Conservation (phyloP, 305 asterid genomes). For the Fraxinus velutina region DNA sequence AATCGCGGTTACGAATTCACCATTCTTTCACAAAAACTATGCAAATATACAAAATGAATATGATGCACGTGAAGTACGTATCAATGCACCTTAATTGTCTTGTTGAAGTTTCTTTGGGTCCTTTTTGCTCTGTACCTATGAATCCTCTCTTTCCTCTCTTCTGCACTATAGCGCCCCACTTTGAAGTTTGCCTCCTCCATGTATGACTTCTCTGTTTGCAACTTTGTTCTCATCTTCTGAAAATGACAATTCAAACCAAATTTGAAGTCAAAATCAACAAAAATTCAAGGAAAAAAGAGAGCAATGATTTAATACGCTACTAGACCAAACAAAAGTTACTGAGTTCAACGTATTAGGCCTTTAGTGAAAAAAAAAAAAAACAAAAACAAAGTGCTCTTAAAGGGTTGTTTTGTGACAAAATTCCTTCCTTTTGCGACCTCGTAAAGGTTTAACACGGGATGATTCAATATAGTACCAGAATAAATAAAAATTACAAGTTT, state of each 20-base stretch:
- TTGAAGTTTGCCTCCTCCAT: slow-evolving; percentile 66
- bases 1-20: too few relatives aligned
- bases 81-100: slow-evolving; percentile 64
- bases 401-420: too few relatives aligned
- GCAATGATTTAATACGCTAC: not conserved
- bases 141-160: slow-evolving; percentile 76
- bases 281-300: not conserved
- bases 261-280: not conserved
- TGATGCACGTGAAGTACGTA: not conserved
- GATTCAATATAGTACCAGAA: too few relatives aligned
- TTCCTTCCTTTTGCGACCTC: too few relatives aligned
- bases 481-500: too few relatives aligned
- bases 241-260: not conserved
- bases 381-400: too few relatives aligned
- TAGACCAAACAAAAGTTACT: too few relatives aligned
- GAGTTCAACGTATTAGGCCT: too few relatives aligned
- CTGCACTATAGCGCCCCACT: slow-evolving; percentile 64
- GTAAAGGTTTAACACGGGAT: too few relatives aligned
- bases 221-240: slow-evolving; percentile 43
- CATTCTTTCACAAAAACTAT: not conserved
- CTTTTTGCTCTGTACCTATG: slow-evolving; percentile 73
- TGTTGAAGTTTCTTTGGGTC: slow-evolving; percentile 71
- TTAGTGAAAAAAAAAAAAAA: too few relatives aligned
- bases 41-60: not conserved
- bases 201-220: slow-evolving; percentile 45